Base-by-base conservation (phyloP, 2,329 filamentous ascomycete genomes). In the Exophiala lecanii-corni region DNA sequence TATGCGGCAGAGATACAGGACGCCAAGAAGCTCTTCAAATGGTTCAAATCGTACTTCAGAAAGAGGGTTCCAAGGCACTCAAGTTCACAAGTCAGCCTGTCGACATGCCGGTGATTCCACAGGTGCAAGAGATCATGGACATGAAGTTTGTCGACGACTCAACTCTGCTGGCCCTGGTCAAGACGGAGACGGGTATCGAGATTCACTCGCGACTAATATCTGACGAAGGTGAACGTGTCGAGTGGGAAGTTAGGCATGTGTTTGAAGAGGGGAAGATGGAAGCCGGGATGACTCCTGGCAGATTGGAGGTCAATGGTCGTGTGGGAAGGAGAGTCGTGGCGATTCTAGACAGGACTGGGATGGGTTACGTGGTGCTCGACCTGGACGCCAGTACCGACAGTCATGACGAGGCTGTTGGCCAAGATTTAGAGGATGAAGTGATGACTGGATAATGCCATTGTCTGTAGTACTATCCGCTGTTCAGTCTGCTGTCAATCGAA, bases 91-190 rank as follows among this genome's bases (percentile, higher is more conserved):
- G 33, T n/a, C 26, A 5, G 5, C 25, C 17, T 10, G 36, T 18
- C 17, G 13, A 18, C 16, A 23, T 19, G n/a, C 17, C 35, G 10
- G n/a, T 17, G 18, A 37, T 52, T 2, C 36, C 38, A 3, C 65
- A 61, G 1, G 56, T 64, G 4, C 65, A 64, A 9, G 64, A 61
- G n/a, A 63, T 82, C 12, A 61, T 78, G 15, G 82, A 88, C 58
- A 61, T 84, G 10, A 81, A 82, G 57, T 87, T 89, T 56, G 71
- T 86, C 32, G 73, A 83, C 54, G 77, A 84, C 42, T 62, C 71
- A 9, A 71, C 67, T 0, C 59, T 89, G 2, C 69, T 88, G 40
- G 53, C 86, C 1, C 71, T 89, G 2, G 76, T 74, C 63, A 57
- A 59, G 32, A 57, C 59, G 23, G 42, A 51, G 16, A 57, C 17